A percentile compares a stretch with the other conserved stretches of the same genome.
Evolutionary conservation across 305 asterid species (phyloP).

Genomic region (Solanum hybrid): DNA sequence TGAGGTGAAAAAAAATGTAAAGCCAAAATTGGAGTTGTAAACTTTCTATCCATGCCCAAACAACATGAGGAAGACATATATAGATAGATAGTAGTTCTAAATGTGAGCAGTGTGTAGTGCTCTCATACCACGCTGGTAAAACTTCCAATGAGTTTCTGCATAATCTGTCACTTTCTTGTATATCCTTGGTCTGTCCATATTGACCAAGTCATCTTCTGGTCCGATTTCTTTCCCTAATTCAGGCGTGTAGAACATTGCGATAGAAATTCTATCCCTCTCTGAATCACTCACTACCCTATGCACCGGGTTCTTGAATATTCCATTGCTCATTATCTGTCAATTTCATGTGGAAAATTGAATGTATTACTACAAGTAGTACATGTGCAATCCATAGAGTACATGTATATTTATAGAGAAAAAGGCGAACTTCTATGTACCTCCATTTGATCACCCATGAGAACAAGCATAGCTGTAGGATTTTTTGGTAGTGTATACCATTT

Average conservation of each 20-base stretch:
- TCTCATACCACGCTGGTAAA: slow-evolving; percentile 39
- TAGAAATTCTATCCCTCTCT: slow-evolving; percentile 28
- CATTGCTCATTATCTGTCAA: slow-evolving; percentile 48
- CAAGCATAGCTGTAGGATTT: slow-evolving; percentile 24
- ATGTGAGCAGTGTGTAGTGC: slow-evolving; percentile 20
- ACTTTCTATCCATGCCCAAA: background rate
- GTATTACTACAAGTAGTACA: background rate
- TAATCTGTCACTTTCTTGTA: slow-evolving; percentile 42
- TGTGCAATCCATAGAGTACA: background rate
- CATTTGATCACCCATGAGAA: slow-evolving; percentile 49
- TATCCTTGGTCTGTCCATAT: slow-evolving; percentile 19
- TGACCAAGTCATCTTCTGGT: slow-evolving; percentile 36
- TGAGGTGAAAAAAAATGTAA: background rate
- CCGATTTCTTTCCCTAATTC: slow-evolving; percentile 47
- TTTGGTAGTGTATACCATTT: slow-evolving; percentile 35
- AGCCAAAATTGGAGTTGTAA: background rate
- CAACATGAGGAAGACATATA: background rate
- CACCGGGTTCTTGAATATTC: slow-evolving; percentile 40
- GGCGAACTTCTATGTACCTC: slow-evolving; percentile 18
- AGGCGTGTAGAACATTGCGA: slow-evolving; percentile 38
- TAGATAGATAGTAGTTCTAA: background rate
- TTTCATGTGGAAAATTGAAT: background rate
- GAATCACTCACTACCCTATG: slow-evolving; percentile 41
- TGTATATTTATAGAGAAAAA: background rate
- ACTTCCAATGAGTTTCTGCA: slow-evolving; percentile 31